Evolutionary conservation across 1,139 yeast genomes (phyloP).

Genomic region (Oligophagozyma castellii): DNA sequence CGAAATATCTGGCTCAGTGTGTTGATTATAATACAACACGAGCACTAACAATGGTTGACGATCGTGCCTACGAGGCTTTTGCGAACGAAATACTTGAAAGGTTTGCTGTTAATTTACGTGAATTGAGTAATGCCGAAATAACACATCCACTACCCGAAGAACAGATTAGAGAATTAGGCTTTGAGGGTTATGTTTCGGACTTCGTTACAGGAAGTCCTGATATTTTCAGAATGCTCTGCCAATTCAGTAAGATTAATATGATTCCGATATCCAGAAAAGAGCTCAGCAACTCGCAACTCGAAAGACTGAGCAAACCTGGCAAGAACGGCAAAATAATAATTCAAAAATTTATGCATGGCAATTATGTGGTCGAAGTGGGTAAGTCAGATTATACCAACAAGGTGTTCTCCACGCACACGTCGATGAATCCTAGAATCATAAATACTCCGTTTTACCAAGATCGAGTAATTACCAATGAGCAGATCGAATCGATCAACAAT

Average conservation of each 20-base stretch:
- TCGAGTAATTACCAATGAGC: constrained; percentile 33
- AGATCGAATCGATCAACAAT: constrained; percentile 11
- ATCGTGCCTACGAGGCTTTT: constrained; percentile 33
- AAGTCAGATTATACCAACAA: constrained; percentile 51
- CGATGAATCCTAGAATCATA: constrained; percentile 13
- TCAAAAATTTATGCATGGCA: constrained; percentile 47
- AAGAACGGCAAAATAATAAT: constrained; percentile 32
- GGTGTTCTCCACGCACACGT: constrained; percentile 26
- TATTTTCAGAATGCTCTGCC: constrained; percentile 66
- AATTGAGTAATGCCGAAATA: constrained; percentile 23
- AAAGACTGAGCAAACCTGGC: constrained; percentile 27
- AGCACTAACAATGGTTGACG: constrained; percentile 37
- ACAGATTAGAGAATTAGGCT: constrained; percentile 38
- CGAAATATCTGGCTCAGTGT: constrained; percentile 43
- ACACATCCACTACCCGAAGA: constrained; percentile 24
- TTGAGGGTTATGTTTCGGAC: constrained; percentile 70
- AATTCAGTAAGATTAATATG: constrained; percentile 39
- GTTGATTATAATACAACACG: constrained; percentile 40
- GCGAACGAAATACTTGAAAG: constrained; percentile 29
- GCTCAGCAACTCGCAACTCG: constrained; percentile 30
- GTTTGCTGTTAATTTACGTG: constrained; percentile 34
- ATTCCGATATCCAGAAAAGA: constrained; percentile 48
- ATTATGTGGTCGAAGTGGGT: constrained; percentile 35
- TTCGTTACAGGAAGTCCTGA: constrained; percentile 58
- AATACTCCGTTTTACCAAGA: constrained; percentile 32